A percentile compares a stretch with the other conserved stretches of the same genome.
phyloP scores from a whole-genome alignment of 495 filamentous ascomycete genomes.

The Cladorrhinum samala region DNA sequence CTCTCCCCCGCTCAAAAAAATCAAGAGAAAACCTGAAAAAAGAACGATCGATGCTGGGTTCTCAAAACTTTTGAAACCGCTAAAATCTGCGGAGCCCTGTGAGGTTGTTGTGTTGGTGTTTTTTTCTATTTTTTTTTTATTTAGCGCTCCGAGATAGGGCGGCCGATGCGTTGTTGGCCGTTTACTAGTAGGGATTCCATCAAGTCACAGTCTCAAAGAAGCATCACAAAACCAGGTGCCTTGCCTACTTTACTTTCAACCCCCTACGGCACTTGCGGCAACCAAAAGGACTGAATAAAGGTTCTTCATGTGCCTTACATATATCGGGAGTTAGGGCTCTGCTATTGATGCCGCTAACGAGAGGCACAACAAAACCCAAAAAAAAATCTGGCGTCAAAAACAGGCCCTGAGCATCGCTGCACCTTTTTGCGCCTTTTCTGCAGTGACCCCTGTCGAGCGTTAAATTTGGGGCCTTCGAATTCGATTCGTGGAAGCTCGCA shows the following conservation, averaged over 20 bases:
- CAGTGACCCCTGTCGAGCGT: background rate
- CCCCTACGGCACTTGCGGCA: background rate
- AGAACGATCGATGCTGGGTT: no score
- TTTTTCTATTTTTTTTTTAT: no score
- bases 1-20: no score
- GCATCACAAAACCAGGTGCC: no score
- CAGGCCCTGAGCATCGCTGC: background rate
- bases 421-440: no score
- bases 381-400: background rate
- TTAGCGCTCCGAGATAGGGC: no score
- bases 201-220: no score
- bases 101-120: background rate
- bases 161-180: no score
- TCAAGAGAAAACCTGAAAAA: no score
- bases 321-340: no score
- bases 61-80: conserved; percentile 2
- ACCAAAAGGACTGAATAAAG: background rate
- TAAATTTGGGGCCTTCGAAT: background rate
- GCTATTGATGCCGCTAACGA: background rate
- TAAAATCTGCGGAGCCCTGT: background rate
- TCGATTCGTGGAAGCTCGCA: background rate
- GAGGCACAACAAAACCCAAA: background rate
- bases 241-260: background rate
- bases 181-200: no score
- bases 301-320: no score